Evolutionary conservation across 228 moss, liverwort and hornwort species (phyloP), one percentile per base, ranked within the genome.

Genomic region (Sphagnum magellanicum): DNA sequence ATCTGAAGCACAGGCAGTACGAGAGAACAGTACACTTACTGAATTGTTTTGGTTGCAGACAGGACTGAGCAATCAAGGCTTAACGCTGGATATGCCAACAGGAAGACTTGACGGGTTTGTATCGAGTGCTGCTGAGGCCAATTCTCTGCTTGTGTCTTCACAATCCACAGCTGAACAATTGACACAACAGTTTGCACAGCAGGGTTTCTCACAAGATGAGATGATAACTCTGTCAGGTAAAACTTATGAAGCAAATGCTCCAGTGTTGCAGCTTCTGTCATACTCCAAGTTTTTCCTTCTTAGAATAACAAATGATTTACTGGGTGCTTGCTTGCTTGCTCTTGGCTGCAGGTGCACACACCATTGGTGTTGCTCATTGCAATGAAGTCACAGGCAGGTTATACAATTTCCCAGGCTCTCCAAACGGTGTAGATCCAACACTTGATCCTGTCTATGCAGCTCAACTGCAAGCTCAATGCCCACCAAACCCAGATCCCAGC

Each of bases 301-400:
- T 62, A 16, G 10, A 16, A 62, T 62, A 47, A 62, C 61, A 61
- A 61, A 6, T 62, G 15, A 62, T 47, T 16, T 47, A 6, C 47
- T 47, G 50, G 66, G 7, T 66, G 66, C 6, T 66, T 50, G 8
- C 4, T 61, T 15, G n/a, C 6, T 4, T 16, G 17, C 8, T 16
- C 14, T 16, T 46, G 8, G 8, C n/a, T 15, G 74, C 85, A 94
- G 94, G 94, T 13, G 86, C 94, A 0, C 94, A 94, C 71, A 88
- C 91, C 3, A 91, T 94, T 58, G 94, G 94, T 1, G 74, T 67
- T 50, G 82, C 94, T 46, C 89, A 91, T 67, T 94, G 94, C 59
- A 69, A 50, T 10, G 74, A 81, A 52, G 72, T 94, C 69, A 52
- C 87, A 8, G 67, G 72, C 68, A 79, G 94, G 4, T 66, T 94